Evolutionary conservation across 305 asterid genomes (phyloP).

Genomic region (Rubia tinctorum): DNA sequence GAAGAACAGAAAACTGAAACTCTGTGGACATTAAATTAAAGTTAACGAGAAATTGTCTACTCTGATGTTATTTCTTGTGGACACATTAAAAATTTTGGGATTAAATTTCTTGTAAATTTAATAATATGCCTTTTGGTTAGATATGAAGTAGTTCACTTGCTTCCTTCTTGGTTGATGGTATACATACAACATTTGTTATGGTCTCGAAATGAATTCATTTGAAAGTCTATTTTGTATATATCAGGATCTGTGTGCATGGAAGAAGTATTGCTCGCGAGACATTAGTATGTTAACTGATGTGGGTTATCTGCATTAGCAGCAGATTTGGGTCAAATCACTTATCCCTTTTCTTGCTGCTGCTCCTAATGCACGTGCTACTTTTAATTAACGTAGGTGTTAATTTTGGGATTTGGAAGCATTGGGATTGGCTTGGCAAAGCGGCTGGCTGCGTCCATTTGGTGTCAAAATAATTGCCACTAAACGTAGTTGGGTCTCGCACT

Average conservation of each 20-base stretch:
- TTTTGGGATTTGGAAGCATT: conserved; percentile 87
- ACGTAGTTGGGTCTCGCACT: conserved; percentile 63
- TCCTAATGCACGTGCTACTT: conserved; percentile 11
- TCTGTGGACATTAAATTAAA: background rate
- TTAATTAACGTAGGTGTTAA: conserved; percentile 47
- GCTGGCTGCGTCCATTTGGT: conserved; percentile 82
- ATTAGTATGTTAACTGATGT: background rate
- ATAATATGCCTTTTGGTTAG: background rate
- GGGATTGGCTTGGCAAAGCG: conserved; percentile 84
- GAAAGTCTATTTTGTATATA: background rate
- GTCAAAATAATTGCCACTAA: conserved; percentile 93
- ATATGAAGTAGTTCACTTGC: background rate
- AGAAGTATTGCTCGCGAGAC: background rate
- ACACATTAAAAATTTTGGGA: background rate
- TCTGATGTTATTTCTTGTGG: background rate
- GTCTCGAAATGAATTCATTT: background rate
- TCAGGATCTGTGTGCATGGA: background rate
- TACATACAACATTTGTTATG: background rate
- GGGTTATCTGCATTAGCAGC: background rate
- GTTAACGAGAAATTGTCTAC: background rate
- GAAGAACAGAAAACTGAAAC: background rate
- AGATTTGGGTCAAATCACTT: background rate
- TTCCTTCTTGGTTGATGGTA: background rate
- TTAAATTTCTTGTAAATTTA: background rate
- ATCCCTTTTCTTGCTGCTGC: conserved; percentile 9